Evolutionary conservation across 139 green algal genomes (phyloP).

Genomic region (Microglena sp.): DNA sequence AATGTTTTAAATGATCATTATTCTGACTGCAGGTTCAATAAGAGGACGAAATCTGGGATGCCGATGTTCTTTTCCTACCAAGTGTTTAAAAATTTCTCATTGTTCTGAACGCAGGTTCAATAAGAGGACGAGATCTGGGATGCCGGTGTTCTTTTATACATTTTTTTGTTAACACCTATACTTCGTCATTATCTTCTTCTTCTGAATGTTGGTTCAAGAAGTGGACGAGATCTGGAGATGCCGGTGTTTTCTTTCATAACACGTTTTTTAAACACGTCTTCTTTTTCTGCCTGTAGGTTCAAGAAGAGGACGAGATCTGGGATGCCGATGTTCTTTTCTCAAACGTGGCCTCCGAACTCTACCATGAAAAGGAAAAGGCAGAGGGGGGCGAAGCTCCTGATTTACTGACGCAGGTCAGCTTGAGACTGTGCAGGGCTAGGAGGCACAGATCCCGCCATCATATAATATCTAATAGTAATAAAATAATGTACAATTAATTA

Average conservation of each 20-base stretch:
- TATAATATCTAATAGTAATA: too few species aligned
- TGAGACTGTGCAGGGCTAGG: too few species aligned
- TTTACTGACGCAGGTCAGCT: too few species aligned
- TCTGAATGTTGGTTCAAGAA: constrained; percentile 17
- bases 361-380: constrained; percentile 31
- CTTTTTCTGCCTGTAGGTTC: constrained; percentile 14
- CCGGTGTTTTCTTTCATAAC: not conserved
- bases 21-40: constrained; percentile 21
- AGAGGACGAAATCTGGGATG: constrained; percentile 24
- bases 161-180: not conserved
- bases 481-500: too few species aligned
- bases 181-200: not conserved
- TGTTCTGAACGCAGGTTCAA: constrained; percentile 4
- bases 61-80: constrained; percentile 23
- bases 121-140: not conserved
- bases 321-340: constrained; percentile 27
- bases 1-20: not conserved
- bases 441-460: too few species aligned
- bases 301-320: constrained; percentile 27
- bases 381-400: constrained; percentile 6
- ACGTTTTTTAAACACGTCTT: not conserved
- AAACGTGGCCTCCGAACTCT: constrained; percentile 20
- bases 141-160: not conserved
- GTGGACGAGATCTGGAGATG: not conserved
- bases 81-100: too few species aligned